Base-by-base conservation (phyloP, 2,329 filamentous ascomycete species). In the Zymoseptoria crescenta region DNA sequence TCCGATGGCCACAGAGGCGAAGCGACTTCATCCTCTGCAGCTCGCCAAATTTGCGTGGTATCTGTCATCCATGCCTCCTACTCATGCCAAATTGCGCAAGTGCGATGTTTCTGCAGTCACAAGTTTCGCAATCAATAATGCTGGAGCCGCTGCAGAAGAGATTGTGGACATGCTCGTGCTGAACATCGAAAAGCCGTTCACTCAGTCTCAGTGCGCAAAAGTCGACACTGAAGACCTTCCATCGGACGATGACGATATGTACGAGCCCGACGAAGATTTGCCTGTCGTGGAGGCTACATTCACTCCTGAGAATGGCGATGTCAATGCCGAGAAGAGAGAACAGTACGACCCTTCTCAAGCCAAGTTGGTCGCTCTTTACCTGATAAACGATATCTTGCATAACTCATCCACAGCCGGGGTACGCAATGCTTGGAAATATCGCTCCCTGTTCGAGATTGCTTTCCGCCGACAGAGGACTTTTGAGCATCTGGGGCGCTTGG, bases 51-150 rank as follows among this genome's bases (percentile, higher is more conserved):
- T 97, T 4, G 84, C 88, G 0, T 90, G 95, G 73, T 78, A 96
- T 8, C 80, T 97, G n/a, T 85, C 88, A 2, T 84, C 91, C 16
- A 78, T 97, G 27, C 94, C 94, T 0, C 88, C 85, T 2, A 85
- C 83, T 3, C 84, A 90, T 48, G 83, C 86, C 1, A 87, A 83
- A 65, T 79, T 96, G 27, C 83, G 89, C 28, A 90, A 90, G 69
- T 91, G 91, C 2, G 91, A 97, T 69, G 84, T 97, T 52, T 92
- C 91, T 1, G 83, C 91, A 4, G 81, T 96, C 1, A 93, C 92
- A 1, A 83, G 87, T 2, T 96, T 97, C 74, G 92, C 92, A 10
- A 91, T 97, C 58, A 87, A 87, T 2, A 91, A 97, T 71, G 89
- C 91, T 1, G 89, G 87, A 48, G 82, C 85, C 20, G 94, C 92